Base-by-base conservation (phyloP, 345 rosid species). In the Aquilaria malaccensis region DNA sequence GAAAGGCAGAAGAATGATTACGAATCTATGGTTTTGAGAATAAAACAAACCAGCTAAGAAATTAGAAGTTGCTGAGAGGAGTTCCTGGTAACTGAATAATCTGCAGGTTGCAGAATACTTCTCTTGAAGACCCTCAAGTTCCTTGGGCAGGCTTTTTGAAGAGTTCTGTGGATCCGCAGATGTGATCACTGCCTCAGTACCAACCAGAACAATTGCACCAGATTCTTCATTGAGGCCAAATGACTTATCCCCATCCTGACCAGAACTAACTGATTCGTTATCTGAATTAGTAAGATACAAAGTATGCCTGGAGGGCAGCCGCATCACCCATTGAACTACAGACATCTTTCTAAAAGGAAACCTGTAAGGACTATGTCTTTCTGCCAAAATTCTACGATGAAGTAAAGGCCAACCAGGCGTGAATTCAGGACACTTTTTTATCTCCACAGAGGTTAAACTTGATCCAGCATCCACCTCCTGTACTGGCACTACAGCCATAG, bases 361-460 rank as follows among this genome's bases (percentile, higher is more conserved):
- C 57, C 69, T 68, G 50, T 69, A 69, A 45, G 73, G 65, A 13
- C 77, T 66, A 54, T 65, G 68, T 55, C 57, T 52, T 45, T 84
- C 70, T 0, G 79, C 45, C 45, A 67, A 65, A 50, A 64, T 53
- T 31, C 85, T 67, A 55, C 73, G 85, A 45, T 85, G 79, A 63
- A 81, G 95, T 64, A 87, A 72, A 45, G 99, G 93, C 99, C 99
- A 88, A 48, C 99, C 92, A 14, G 97, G 91, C 59, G 73, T 82
- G 58, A 64, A 50, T 63, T 80, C 88, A 65, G 95, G 85, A 69
- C 79, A 61, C 64, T 79, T 75, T 67, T 60, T 74, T 15, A 76
- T 70, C 69, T 79, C 62, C 67, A 51, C 52, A 53, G 89, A 73
- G 32, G 67, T 33, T n/a, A 86, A 77, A 65, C 76, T 61, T 0